These are phyloP conservation scores for Saturnispora zaruensis DNA, from an alignment of 805 yeast genomes.

Conservation along the genomic window DNA sequence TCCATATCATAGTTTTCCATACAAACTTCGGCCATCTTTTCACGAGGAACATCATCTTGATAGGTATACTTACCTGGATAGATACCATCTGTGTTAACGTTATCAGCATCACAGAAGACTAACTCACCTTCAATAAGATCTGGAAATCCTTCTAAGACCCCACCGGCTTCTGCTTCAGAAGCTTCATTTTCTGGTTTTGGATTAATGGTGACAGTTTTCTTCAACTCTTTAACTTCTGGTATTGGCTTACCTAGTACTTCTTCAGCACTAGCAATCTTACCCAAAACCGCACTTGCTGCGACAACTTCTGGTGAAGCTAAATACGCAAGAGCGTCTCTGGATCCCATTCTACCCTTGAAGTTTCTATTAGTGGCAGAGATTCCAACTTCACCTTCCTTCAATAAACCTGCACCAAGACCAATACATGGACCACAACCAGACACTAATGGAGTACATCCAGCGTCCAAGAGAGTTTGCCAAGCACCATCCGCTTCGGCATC, in stretches of 20 bases:
- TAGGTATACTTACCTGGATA: conserved; percentile 99
- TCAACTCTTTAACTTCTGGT: conserved; percentile 41
- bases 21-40: conserved; percentile 97
- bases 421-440: conserved; percentile 99
- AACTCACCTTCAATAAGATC: conserved; percentile 81
- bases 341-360: conserved; percentile 99
- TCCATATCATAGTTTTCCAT: conserved; percentile 98
- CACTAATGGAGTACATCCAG: conserved; percentile 92
- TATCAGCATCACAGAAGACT: conserved; percentile 93
- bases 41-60: conserved; percentile 92
- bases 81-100: conserved; percentile 95
- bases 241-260: conserved; percentile 59
- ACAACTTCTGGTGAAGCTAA: conserved; percentile 97
- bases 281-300: conserved; percentile 96
- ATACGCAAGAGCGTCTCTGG: conserved; percentile 91
- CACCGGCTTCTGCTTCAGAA: conserved; percentile 40
- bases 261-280: conserved; percentile 87
- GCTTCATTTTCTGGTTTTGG: conserved; percentile 21
- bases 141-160: conserved; percentile 84
- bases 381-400: conserved; percentile 95
- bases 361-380: conserved; percentile 97
- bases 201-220: conserved; percentile 32
- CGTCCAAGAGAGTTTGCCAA: conserved; percentile 81
- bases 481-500: conserved; percentile 90
- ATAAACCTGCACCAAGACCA: conserved; percentile 89